phyloP scores from a whole-genome alignment of 2,329 filamentous ascomycete genomes.

The Scopulariopsis brevicaulis region DNA sequence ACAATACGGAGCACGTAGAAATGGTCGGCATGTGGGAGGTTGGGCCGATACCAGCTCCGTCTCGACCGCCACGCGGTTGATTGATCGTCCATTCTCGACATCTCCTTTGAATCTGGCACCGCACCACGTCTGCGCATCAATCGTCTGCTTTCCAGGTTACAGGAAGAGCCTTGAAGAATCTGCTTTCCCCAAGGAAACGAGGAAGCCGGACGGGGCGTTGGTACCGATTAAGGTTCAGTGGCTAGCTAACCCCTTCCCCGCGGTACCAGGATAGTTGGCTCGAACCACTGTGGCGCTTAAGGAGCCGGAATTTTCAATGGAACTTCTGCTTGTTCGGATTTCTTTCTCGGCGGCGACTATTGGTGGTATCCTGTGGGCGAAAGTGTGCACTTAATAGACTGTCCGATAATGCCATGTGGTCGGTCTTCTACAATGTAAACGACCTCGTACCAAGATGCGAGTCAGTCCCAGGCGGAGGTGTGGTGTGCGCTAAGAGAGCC shows the following conservation, averaged over 20 bases:
- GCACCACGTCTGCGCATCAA: neutral
- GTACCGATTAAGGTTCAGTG: too few relatives aligned
- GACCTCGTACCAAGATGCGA: neutral
- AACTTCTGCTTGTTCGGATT: too few relatives aligned
- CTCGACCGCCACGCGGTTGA: neutral
- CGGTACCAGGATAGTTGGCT: too few relatives aligned
- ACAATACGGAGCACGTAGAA: neutral
- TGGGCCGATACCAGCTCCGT: neutral
- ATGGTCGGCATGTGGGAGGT: too few relatives aligned
- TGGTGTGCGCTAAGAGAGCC: neutral
- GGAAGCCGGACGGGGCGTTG: too few relatives aligned
- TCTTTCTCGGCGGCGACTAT: too few relatives aligned
- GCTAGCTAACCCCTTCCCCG: too few relatives aligned
- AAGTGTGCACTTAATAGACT: neutral
- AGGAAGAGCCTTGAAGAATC: neutral
- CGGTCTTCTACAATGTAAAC: neutral
- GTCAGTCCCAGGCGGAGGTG: neutral
- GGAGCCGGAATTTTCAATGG: too few relatives aligned
- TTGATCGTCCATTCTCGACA: constrained; percentile 1
- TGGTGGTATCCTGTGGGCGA: too few relatives aligned
- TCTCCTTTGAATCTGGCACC: neutral
- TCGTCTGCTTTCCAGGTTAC: neutral
- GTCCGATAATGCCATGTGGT: neutral
- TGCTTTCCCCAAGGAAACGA: neutral
- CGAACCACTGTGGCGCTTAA: too few relatives aligned